These are phyloP conservation scores for Mucor saturninus DNA, from an alignment of 371 early-diverging fungal genomes.

Conservation along the genomic window DNA sequence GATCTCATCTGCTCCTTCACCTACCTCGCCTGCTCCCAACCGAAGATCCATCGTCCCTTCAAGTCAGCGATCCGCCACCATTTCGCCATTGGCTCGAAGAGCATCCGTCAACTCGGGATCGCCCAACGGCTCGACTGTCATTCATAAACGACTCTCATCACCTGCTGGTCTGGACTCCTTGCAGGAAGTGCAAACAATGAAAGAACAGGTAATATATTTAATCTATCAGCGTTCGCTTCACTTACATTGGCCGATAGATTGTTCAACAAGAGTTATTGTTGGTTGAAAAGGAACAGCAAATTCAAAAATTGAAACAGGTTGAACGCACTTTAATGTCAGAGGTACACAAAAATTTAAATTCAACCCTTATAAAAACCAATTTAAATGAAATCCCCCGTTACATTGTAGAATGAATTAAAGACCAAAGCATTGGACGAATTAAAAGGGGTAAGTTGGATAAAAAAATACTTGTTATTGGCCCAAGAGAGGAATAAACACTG, in stretches of 20 bases:
- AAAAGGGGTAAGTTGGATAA: not conserved
- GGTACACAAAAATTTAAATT: constrained; percentile 13
- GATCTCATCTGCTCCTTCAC: constrained; percentile 23
- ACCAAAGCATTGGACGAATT: not conserved
- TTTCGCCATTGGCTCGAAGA: constrained; percentile 25
- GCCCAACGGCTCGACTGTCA: constrained; percentile 13
- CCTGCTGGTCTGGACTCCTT: constrained; percentile 25
- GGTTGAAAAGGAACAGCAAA: constrained; percentile 30
- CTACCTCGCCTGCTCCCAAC: constrained; percentile 29
- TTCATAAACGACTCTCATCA: constrained; percentile 25
- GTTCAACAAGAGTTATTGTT: constrained; percentile 23
- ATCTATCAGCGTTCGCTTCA: not conserved
- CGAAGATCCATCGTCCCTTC: constrained; percentile 39
- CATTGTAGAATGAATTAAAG: constrained; percentile 14
- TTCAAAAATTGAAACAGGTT: constrained; percentile 28
- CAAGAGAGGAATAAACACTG: no score
- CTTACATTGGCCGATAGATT: constrained; percentile 14
- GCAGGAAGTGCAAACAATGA: constrained; percentile 32
- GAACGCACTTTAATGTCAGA: constrained; percentile 5
- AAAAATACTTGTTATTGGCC: no score
- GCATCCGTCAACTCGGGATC: constrained; percentile 24
- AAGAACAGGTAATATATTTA: constrained; percentile 25
- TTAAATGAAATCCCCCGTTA: not conserved
- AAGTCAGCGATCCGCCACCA: constrained; percentile 18
- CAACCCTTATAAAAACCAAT: not conserved